A percentile compares a stretch with the other conserved stretches of the same genome.
Evolutionary conservation across 768 basidiomycete genomes (phyloP).

Genomic region (Baorangia bicolor): DNA sequence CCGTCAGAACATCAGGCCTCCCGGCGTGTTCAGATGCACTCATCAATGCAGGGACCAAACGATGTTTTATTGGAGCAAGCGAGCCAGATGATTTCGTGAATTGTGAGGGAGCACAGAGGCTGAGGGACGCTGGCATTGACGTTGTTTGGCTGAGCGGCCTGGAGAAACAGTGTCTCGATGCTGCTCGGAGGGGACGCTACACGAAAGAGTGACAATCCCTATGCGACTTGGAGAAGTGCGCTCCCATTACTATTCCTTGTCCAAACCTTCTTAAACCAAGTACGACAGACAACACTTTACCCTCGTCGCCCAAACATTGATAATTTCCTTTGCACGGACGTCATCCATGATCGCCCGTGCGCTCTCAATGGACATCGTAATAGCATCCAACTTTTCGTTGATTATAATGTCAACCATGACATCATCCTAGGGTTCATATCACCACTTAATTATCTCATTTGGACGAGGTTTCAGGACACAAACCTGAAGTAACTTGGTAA

Average conservation of each 20-base stretch:
- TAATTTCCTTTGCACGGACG: constrained; percentile 13
- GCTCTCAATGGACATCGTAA: constrained; percentile 26
- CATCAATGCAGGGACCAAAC: constrained; percentile 62
- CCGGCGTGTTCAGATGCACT: constrained; percentile 84
- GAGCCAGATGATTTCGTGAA: constrained; percentile 95
- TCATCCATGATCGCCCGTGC: constrained; percentile 13
- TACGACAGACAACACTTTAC: constrained; percentile 15
- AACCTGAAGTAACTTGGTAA: constrained; percentile 30
- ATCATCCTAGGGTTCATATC: constrained; percentile 28
- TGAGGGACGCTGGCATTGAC: constrained; percentile 69
- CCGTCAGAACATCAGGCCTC: constrained; percentile 82
- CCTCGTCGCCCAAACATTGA: constrained; percentile 20
- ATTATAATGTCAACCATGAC: constrained; percentile 34
- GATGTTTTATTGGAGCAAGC: constrained; percentile 84
- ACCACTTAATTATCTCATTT: neutral
- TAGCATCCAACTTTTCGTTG: constrained; percentile 14
- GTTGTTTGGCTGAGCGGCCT: constrained; percentile 74
- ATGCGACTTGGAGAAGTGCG: constrained; percentile 1
- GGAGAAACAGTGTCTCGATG: constrained; percentile 76
- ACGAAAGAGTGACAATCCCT: neutral
- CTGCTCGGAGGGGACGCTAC: constrained; percentile 64
- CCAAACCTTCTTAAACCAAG: neutral
- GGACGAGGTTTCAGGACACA: neutral
- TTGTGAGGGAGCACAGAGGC: constrained; percentile 80
- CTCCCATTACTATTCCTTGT: neutral